phyloP scores from a whole-genome alignment of 176 grass and related monocot species.

The Phyllostachys edulis region DNA sequence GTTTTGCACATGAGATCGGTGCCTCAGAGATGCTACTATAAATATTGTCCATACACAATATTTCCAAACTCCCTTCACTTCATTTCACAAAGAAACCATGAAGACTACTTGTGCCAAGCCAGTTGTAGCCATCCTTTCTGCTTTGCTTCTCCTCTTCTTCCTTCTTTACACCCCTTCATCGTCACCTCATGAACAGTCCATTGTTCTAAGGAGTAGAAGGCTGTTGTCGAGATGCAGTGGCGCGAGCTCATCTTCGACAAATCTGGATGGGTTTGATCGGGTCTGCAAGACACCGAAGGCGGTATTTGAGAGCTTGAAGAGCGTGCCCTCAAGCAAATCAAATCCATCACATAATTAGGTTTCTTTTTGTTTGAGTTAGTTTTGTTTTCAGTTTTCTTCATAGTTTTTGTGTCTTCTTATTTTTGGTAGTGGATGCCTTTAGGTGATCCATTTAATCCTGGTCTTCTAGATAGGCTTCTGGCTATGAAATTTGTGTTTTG shows the following conservation, averaged over 20 bases:
- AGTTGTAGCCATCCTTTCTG: conserved; percentile 9
- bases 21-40: conserved; percentile 38
- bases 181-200: background rate
- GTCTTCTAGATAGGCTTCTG: background rate
- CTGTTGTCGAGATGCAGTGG: background rate
- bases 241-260: background rate
- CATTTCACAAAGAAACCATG: conserved; percentile 13
- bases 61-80: background rate
- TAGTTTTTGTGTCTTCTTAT: background rate
- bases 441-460: conserved; percentile 26
- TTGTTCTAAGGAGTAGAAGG: conserved; percentile 13
- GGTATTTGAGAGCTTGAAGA: conserved; percentile 38
- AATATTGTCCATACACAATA: conserved; percentile 11
- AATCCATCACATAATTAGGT: conserved; percentile 55
- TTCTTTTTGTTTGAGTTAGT: background rate
- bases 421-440: conserved; percentile 1
- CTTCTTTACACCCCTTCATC: background rate
- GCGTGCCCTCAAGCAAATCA: conserved; percentile 30
- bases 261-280: background rate
- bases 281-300: conserved; percentile 27
- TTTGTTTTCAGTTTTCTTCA: background rate
- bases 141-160: conserved; percentile 18
- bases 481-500: background rate
- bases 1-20: conserved; percentile 32
- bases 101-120: conserved; percentile 8